Evolutionary conservation across 805 yeast species (phyloP).

Genomic region (Sugiyamaella chiloensis): DNA sequence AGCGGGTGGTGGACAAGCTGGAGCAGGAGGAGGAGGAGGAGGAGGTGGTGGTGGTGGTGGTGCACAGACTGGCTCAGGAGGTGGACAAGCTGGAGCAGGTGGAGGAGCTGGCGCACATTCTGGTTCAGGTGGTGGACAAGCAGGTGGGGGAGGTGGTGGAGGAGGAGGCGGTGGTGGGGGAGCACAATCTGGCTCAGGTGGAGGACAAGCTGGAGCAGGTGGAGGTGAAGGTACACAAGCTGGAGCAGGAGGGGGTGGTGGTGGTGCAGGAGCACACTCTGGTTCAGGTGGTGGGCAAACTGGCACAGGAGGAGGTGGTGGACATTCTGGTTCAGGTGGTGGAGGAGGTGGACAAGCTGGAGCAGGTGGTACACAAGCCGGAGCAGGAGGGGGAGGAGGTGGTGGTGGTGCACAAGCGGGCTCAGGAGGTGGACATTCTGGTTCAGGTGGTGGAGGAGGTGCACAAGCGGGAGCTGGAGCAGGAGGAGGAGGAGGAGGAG

Average conservation of each 20-base stretch:
- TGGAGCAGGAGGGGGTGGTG: conserved; percentile 10
- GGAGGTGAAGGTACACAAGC: conserved; percentile 11
- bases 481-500: conserved; percentile 9
- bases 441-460: conserved; percentile 6
- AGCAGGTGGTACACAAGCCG: background rate
- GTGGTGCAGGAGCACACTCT: background rate
- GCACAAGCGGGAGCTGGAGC: conserved; percentile 5
- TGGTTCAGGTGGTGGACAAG: conserved; percentile 11
- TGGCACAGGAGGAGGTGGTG: too few species aligned
- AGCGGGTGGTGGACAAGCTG: conserved; percentile 8
- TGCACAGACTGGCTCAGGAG: conserved; percentile 7
- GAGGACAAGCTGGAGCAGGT: conserved; percentile 14
- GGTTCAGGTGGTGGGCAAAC: too few species aligned
- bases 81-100: background rate
- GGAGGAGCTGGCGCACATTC: conserved; percentile 5
- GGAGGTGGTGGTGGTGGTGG: conserved; percentile 17
- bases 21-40: conserved; percentile 16
- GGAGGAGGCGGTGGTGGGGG: conserved; percentile 14
- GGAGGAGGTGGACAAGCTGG: too few species aligned
- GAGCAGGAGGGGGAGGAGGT: conserved; percentile 2
- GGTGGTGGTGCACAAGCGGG: conserved; percentile 5
- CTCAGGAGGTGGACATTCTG: conserved; percentile 1
- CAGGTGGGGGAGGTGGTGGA: conserved; percentile 11
- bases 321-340: too few species aligned
- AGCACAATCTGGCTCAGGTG: conserved; percentile 9